Conservation (phyloP, 1,284 basidiomycete species). For the Cerioporus squamosus region DNA sequence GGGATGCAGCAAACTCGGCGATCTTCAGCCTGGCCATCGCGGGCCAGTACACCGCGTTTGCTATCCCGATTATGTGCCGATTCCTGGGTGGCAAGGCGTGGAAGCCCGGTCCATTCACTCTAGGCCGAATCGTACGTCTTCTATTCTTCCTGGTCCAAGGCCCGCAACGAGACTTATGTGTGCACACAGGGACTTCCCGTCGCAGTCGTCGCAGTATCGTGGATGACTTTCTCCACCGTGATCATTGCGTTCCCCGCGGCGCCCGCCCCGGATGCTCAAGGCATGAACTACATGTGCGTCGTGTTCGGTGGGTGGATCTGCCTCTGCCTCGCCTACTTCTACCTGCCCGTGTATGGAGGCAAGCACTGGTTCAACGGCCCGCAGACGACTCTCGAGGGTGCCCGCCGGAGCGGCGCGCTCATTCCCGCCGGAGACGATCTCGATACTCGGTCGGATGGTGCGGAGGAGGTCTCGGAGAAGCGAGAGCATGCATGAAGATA, state of each 20-base stretch:
- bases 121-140: conserved; percentile 44
- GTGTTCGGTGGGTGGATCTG: conserved; percentile 60
- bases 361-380: conserved; percentile 72
- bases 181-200: conserved; percentile 55
- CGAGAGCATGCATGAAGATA: too few species aligned
- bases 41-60: conserved; percentile 61
- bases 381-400: conserved; percentile 40
- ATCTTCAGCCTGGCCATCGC: conserved; percentile 65
- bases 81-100: conserved; percentile 52
- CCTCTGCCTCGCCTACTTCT: conserved; percentile 65
- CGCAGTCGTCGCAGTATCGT: conserved; percentile 53
- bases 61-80: conserved; percentile 45
- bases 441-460: too few species aligned
- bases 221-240: conserved; percentile 62
- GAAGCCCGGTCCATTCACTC: conserved; percentile 66
- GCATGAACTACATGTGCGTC: conserved; percentile 74
- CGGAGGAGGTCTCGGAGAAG: too few species aligned
- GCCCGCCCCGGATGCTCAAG: conserved; percentile 45
- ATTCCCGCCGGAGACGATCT: not conserved
- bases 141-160: not conserved
- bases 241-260: conserved; percentile 68
- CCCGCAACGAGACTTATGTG: not conserved
- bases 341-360: conserved; percentile 69
- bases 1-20: conserved; percentile 63
- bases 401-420: not conserved